Evolutionary conservation across 2,329 filamentous ascomycete genomes (phyloP), one percentile per base, ranked within the genome.

Genomic region (Cladosporium sp.): DNA sequence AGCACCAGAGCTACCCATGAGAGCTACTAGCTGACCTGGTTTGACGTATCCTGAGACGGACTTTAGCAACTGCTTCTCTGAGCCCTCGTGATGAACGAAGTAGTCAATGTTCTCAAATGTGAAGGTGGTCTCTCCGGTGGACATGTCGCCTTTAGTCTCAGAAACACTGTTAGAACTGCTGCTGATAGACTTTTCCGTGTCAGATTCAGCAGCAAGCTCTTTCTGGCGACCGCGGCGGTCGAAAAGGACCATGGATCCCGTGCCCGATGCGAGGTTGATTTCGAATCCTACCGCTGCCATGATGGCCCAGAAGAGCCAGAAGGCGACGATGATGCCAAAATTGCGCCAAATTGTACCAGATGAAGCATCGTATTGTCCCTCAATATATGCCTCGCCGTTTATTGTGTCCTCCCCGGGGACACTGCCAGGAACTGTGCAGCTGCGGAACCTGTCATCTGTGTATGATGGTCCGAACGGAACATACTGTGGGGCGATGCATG

Each of bases 1-100:
- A 25, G 75, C 74, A 37, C 89, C 89, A 3, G 88, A 91, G 6
- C 87, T 86, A 36, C 90, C 90, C 88, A 94, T 91, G 1, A 94
- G 77, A 1, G 89, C 89, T 2, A 88, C 92, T 12, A 93, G 78
- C 64, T 87, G 83, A 32, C 90, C 89, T 1, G 89, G 89, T 61
- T 87, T 84, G 48, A 91, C 88, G 64, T 87, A 93, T 1, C 86
- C 91, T 63, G 83, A 79, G 4, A 88, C 81, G 57, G 86, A 77
- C 58, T 84, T 77, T 12, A 88, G 71, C 4, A 88, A 70, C 5
- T 68, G 70, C 17, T 76, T 68, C 47, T 78, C 74, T 3, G 73
- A 73, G 32, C 71, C 71, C 22, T 77, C 37, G 19, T 54, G 51
- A 22, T 54, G 51, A 8, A 54, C 51, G 19, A 54, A 54, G 17